Conservation (phyloP, 2,329 filamentous ascomycete genomes). For the Trichoderma sp. region DNA sequence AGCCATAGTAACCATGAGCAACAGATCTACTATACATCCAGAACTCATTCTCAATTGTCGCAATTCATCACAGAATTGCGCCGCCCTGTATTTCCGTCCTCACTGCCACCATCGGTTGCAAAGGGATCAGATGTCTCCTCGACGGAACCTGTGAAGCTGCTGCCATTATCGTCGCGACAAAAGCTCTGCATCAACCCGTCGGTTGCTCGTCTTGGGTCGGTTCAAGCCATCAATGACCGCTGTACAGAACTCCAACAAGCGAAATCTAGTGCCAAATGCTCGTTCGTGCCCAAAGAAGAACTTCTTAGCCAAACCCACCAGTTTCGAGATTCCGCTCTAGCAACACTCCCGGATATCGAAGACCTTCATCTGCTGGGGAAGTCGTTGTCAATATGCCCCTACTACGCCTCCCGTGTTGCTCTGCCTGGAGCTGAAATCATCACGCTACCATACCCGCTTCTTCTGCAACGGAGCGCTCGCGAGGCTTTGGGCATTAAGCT, state of each 20-base stretch:
- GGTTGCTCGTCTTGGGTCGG: conserved; percentile 66
- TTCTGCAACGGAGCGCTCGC: conserved; percentile 81
- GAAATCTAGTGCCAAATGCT: conserved; percentile 57
- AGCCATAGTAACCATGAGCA: conserved; percentile 30
- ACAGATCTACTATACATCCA: conserved; percentile 83
- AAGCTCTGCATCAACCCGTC: conserved; percentile 85
- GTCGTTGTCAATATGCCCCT: conserved; percentile 80
- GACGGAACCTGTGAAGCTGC: conserved; percentile 61
- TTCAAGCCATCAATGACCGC: conserved; percentile 86
- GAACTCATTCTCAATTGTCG: conserved; percentile 86
- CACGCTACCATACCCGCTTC: conserved; percentile 85
- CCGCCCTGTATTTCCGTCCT: conserved; percentile 72
- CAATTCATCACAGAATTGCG: conserved; percentile 84
- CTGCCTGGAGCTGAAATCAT: conserved; percentile 85
- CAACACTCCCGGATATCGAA: conserved; percentile 88
- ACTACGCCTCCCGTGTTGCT: conserved; percentile 87
- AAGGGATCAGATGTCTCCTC: conserved; percentile 27
- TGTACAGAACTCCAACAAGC: conserved; percentile 88
- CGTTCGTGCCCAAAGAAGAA: conserved; percentile 75
- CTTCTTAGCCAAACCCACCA: conserved; percentile 67
- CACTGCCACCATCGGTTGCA: conserved; percentile 49
- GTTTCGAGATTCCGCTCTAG: conserved; percentile 81
- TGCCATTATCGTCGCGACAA: conserved; percentile 82
- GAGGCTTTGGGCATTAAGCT: conserved; percentile 84
- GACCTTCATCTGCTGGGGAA: conserved; percentile 78